Percentiles rank a stretch among this genome's conserved stretches.
phyloP scores from a whole-genome alignment of 2,329 filamentous ascomycete genomes.

The Fusarium nisikadoi region DNA sequence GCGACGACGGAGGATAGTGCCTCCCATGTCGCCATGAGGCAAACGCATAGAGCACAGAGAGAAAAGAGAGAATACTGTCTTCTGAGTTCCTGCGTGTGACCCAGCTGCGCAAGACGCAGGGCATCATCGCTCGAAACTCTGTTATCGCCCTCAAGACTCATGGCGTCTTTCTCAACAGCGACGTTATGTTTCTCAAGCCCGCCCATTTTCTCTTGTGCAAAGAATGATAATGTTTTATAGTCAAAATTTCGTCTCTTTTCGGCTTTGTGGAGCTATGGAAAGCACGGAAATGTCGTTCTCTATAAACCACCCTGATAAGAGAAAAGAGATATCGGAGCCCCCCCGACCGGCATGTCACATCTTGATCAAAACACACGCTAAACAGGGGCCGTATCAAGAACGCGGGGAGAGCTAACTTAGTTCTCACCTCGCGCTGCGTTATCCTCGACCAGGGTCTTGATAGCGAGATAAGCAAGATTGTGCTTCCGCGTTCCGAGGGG shows the following conservation, averaged over 20 bases:
- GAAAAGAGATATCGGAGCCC: background rate
- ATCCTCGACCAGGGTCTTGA: background rate
- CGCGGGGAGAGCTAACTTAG: background rate
- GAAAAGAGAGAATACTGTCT: slow-evolving; percentile 55
- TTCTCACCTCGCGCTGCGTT: background rate
- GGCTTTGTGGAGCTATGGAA: background rate
- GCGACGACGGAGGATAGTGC: slow-evolving; percentile 59
- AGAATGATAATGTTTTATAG: background rate
- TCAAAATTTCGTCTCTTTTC: background rate
- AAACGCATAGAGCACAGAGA: slow-evolving; percentile 56
- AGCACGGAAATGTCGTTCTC: background rate
- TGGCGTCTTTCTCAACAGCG: slow-evolving; percentile 5
- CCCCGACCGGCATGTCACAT: background rate
- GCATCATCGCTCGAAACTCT: slow-evolving; percentile 16
- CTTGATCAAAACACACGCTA: background rate
- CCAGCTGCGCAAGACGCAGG: slow-evolving; percentile 43
- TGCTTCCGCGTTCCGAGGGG: slow-evolving; percentile 9
- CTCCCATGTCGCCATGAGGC: slow-evolving; percentile 64
- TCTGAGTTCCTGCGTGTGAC: slow-evolving; percentile 46
- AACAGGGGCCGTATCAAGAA: slow-evolving; percentile 19
- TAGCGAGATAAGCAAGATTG: background rate
- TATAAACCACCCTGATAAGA: background rate
- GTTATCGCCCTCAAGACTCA: background rate
- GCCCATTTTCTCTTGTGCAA: background rate
- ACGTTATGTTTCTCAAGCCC: background rate